Evolutionary conservation across 192 early-diverging fungal species (phyloP), one percentile per base, ranked within the genome.

Genomic region (Dissophora globulifera): DNA sequence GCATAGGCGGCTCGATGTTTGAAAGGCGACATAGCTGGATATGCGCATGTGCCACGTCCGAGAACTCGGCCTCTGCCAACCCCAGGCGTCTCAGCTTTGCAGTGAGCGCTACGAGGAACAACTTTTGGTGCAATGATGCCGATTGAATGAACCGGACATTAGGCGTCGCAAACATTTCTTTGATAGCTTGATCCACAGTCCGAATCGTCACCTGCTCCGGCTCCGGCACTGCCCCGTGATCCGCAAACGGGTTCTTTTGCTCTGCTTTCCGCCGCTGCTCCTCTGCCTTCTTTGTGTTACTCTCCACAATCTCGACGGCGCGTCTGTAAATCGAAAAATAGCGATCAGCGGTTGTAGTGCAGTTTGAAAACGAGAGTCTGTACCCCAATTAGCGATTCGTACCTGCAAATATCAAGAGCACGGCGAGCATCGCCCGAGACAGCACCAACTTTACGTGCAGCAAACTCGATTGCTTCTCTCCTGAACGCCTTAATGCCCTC

Each of bases 351-450:
- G n/a, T n/a, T n/a, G n/a, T n/a, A n/a, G n/a, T n/a, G n/a, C n/a
- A n/a, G n/a, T n/a, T n/a, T n/a, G n/a, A n/a, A n/a, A n/a, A n/a
- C n/a, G n/a, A n/a, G n/a, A n/a, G n/a, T n/a, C n/a, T n/a, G n/a
- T n/a, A n/a, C n/a, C n/a, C n/a, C n/a, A n/a, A n/a, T n/a, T n/a
- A n/a, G 16, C 12, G 5, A 10, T 16, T 20, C 49, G 58, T 67
- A 92, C 90, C 92, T 84, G 79, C 96, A 98, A 42, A 99, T 95
- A 76, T 98, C 97, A 35, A 99, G 83, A 2, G 95, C 95, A 16
- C 96, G 83, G 30, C 98, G 85, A 20, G 98, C 98, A 80, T 99
- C 98, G 5, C 96, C 96, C 50, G 90, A 91, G n/a, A 99, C 93
- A 1, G 95, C 91, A 26, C 94, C 92, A 5, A 99, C 94, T 81